Base-by-base conservation (phyloP, 2,329 filamentous ascomycete genomes). In the Thelonectria discophora region DNA sequence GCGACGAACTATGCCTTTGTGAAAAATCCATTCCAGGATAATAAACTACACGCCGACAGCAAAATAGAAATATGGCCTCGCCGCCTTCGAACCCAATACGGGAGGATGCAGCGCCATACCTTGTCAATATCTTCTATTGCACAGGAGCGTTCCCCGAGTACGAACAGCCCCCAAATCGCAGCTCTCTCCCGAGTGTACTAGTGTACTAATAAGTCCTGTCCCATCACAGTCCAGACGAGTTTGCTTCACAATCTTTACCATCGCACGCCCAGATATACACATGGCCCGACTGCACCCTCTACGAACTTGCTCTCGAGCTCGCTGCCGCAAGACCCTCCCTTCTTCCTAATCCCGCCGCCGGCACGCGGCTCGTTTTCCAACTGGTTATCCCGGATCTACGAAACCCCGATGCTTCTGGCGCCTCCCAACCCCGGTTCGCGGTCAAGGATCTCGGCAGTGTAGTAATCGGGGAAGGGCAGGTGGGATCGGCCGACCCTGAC, bases 321-420 rank as follows among this genome's bases (percentile, higher is more conserved):
- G 86, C 87, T 49, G 86, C 86, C 52, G 84, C 90, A 1, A 82
- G 76, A 50, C 90, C 91, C 0, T 79, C 82, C 2, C 79, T 93
- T 18, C 84, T 97, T 3, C 92, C 93, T 1, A 81, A 84, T 39
- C 91, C 91, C 0, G 86, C 89, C 7, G 84, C 93, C 42, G 94
- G 94, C 63, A 94, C 93, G 9, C 88, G 94, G 55, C 84, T 97
- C n/a, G 88, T 88, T 63, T 98, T 95, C 79, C 90, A 94, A 49
- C 86, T 97, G 17, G 87, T 97, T 55, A 97, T 91, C 74, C 90
- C 91, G 2, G 93, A 97, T 76, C 86, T 90, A 21, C 78, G 77
- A 15, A 73, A 73, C 58, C 65, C 74, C 57, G 65, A 73, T 51
- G 62, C 64, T 30, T 61, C 63, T 63, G 65, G 49, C 43, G 73